These are phyloP conservation scores for Tetrapisispora fleetii DNA, from an alignment of 805 yeast genomes.

Conservation along the genomic window DNA sequence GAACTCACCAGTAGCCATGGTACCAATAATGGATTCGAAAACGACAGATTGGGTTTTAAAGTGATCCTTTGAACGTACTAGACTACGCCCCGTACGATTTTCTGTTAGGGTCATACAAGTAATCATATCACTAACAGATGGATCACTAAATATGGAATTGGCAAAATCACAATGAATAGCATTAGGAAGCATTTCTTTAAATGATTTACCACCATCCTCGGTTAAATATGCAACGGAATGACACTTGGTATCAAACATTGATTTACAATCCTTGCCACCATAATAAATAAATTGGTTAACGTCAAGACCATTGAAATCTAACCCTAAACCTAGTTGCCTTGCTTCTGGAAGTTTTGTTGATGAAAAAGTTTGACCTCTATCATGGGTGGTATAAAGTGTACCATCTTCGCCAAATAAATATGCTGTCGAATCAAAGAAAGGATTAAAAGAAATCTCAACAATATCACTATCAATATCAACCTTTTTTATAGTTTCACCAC, in stretches of 20 bases:
- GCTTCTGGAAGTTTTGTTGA: conserved; percentile 43
- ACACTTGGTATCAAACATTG: conserved; percentile 41
- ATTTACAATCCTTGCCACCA: conserved; percentile 51
- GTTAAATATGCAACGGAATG: conserved; percentile 51
- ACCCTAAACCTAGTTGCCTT: conserved; percentile 30
- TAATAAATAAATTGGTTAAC: conserved; percentile 56
- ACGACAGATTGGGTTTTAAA: conserved; percentile 34
- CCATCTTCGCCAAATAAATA: conserved; percentile 38
- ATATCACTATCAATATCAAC: conserved; percentile 34
- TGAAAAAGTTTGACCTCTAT: conserved; percentile 55
- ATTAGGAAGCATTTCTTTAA: conserved; percentile 42
- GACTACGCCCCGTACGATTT: conserved; percentile 22
- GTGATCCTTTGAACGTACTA: conserved; percentile 46
- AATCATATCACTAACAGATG: conserved; percentile 42
- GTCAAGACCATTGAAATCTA: conserved; percentile 55
- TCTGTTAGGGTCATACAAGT: conserved; percentile 47
- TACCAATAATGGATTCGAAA: conserved; percentile 58
- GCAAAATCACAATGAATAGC: conserved; percentile 59
- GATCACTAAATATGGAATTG: conserved; percentile 40
- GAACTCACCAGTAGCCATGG: conserved; percentile 61
- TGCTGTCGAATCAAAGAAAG: conserved; percentile 28
- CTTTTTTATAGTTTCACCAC: conserved; percentile 43
- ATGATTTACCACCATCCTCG: conserved; percentile 55
- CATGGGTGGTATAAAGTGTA: conserved; percentile 46
- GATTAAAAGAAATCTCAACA: conserved; percentile 51